Conservation (phyloP, 768 basidiomycete species). For the Hericium rajendrae region DNA sequence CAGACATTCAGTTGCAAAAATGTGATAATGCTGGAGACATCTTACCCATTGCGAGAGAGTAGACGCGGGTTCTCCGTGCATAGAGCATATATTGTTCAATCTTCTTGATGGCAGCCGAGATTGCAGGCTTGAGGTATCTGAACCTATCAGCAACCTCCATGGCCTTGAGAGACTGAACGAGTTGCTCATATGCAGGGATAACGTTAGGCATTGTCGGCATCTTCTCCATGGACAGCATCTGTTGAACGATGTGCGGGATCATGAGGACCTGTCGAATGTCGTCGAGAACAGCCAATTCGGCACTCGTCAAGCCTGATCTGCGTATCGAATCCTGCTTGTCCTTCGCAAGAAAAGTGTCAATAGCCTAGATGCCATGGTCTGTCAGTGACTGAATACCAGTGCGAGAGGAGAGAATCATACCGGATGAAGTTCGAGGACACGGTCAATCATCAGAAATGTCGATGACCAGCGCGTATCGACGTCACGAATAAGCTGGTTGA, state of each 20-base stretch:
- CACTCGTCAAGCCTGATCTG: background rate
- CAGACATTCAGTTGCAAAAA: background rate
- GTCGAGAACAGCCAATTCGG: background rate
- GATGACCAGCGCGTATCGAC: slow-evolving; percentile 18
- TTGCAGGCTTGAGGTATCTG: background rate
- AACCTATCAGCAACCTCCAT: background rate
- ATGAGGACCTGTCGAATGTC: background rate
- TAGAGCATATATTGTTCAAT: background rate
- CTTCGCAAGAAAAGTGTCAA: background rate
- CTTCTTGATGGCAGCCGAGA: background rate
- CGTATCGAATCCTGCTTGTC: background rate
- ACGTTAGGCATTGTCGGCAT: background rate
- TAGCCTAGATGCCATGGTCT: background rate
- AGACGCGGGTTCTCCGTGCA: background rate
- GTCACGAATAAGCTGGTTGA: slow-evolving; percentile 12
- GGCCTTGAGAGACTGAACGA: background rate
- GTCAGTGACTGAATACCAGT: background rate
- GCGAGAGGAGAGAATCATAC: too few species aligned
- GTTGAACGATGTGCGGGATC: slow-evolving; percentile 5
- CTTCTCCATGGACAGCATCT: background rate
- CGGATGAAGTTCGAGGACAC: slow-evolving; percentile 13
- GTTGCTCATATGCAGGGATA: background rate
- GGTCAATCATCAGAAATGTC: slow-evolving; percentile 14
- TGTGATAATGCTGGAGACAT: background rate
- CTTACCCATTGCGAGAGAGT: background rate